Evolutionary conservation across 768 basidiomycete genomes (phyloP).

Genomic region (Suillus paluster): DNA sequence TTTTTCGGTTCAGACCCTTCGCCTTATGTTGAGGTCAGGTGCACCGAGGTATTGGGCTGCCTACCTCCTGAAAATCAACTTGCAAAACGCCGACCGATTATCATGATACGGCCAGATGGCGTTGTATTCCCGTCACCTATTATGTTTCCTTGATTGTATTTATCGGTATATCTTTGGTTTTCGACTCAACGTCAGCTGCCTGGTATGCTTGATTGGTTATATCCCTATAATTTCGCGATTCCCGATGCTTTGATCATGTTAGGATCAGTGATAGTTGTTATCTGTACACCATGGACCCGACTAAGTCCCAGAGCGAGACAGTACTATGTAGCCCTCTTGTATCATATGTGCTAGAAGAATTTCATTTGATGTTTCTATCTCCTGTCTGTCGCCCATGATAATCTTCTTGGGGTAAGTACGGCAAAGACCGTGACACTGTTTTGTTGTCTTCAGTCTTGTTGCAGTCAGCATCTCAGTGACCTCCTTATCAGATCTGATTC

Average conservation of each 20-base stretch:
- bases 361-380: conserved; percentile 8
- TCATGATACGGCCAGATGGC: conserved; percentile 83
- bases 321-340: conserved; percentile 36
- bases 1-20: conserved; percentile 90
- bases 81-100: conserved; percentile 74
- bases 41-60: conserved; percentile 84
- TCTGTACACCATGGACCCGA: conserved; percentile 36
- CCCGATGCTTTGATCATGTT: conserved; percentile 28
- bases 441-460: conserved; percentile 1
- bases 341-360: conserved; percentile 20
- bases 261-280: conserved; percentile 33
- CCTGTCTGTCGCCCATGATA: neutral
- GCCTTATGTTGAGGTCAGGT: conserved; percentile 86
- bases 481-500: conserved; percentile 2
- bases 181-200: conserved; percentile 13
- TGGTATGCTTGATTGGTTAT: conserved; percentile 27
- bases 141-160: conserved; percentile 64
- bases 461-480: neutral
- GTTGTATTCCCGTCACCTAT: conserved; percentile 85
- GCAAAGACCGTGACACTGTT: neutral
- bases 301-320: conserved; percentile 24
- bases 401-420: neutral
- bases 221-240: conserved; percentile 25
- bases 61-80: conserved; percentile 73
- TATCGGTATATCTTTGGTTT: conserved; percentile 22